Evolutionary conservation across 257 asterid species (phyloP), one percentile per base, ranked within the genome.

Genomic region (Coffea canephora): DNA sequence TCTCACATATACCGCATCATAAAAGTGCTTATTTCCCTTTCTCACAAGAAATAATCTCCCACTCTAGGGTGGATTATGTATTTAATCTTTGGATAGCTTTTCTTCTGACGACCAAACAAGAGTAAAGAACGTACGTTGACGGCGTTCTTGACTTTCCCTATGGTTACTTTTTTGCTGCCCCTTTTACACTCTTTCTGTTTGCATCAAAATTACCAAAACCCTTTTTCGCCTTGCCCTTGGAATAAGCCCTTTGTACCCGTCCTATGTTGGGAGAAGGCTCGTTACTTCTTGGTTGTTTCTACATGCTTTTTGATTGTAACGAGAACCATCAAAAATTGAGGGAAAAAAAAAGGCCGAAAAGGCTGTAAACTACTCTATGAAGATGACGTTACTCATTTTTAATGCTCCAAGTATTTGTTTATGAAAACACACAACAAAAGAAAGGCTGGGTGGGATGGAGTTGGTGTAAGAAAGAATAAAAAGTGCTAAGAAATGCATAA

Each of bases 111-210:
- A 41, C 23, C 52, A 18, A 46, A 25, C 9, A 12, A 69, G 8
- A 25, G 27, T 25, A 18, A 11, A 25, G 21, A 6, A 48, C 2
- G 8, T 15, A 19, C 59, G 55, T 0, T 36, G 19, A 45, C 8
- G 4, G 57, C 23, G 36, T 48, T 12, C 48, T 80, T 52, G 79
- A 39, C 50, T 73, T 50, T 65, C 69, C 74, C 62, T 10, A 65
- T 49, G 76, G 65, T 41, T 78, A 85, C 87, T 86, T 89, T 90
- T 84, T 79, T 46, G 81, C 75, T 81, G 59, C 84, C 78, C 80
- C 81, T 85, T 86, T 75, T 49, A 79, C 81, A 85, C 86, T 91
- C 86, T 91, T 90, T 79, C 36, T 80, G 87, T 91, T 91, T 88
- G 89, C 92, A 90, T 87, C 85, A 86, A 88, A 88, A 75, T 84